Evolutionary conservation across 2,329 filamentous ascomycete genomes (phyloP), one percentile per base, ranked within the genome.

Genomic region (Apiospora hydei): DNA sequence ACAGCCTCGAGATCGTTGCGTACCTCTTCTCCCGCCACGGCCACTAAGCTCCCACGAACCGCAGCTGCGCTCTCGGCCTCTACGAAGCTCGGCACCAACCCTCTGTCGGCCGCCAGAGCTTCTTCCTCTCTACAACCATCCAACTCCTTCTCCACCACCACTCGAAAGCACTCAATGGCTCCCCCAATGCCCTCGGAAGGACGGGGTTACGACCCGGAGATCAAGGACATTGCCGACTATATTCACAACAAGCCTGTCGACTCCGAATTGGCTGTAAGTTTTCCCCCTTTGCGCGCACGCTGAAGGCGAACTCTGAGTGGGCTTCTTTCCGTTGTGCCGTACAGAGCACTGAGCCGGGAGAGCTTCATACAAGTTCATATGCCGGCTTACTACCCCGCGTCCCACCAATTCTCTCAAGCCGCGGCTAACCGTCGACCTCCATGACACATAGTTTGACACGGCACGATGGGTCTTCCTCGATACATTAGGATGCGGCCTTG

Each of bases 381-480:
- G 57, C 57, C 11, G 49, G n/a, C 57, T 64, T 64, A 38, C 47
- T 77, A 74, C 77, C 75, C 74, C 71, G 72, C 71, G 69, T 73
- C 44, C 64, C 26, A 38, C 57, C 30, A 21, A 41, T 7, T 44
- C 26, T 30, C 26, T 57, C 71, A 71, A 70, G 69, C 74, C 76
- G 76, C 66, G 68, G 74, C 79, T 81, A 78, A 81, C 78, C 77
- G 76, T 53, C 41, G 51, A 66, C 70, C 14, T 64, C 57, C 30
- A 41, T 34, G 57, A 64, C 57, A 64, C 74, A 74, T 77, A 96
- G 94, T 97, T 93, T 82, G 96, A 99, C 84, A 99, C 96, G 68
- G 96, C 96, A 75, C 93, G 96, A 85, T 96, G 95, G 87, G 95
- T 98, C 77, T 95, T 99, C 84, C 91, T 98, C 81, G 96, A 99